phyloP scores from a whole-genome alignment of 768 basidiomycete genomes.

The Tulasnella sp. region DNA sequence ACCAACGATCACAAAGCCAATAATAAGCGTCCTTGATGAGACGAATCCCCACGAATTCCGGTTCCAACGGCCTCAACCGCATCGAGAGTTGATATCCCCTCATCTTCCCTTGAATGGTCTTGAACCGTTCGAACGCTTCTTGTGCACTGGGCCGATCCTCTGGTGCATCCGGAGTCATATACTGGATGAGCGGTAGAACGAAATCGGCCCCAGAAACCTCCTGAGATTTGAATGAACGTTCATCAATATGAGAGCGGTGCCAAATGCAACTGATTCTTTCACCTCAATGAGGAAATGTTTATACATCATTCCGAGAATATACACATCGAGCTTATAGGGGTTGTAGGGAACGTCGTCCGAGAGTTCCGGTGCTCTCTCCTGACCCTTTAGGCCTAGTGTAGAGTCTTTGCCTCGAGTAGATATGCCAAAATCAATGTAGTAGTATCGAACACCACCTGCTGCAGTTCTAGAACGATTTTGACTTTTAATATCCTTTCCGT shows the following conservation, averaged over 20 bases:
- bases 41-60: too few species aligned
- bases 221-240: too few species aligned
- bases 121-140: not conserved
- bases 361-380: constrained; percentile 7
- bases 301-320: constrained; percentile 8
- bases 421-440: constrained; percentile 13
- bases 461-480: constrained; percentile 1
- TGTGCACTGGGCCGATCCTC: not conserved
- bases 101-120: not conserved
- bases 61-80: not conserved
- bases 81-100: not conserved
- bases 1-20: not conserved
- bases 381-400: not conserved
- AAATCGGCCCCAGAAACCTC: not conserved
- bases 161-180: not conserved
- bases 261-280: not conserved
- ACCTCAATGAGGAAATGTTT: constrained; percentile 2
- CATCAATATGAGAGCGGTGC: not conserved
- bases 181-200: not conserved
- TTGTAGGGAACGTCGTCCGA: constrained; percentile 8
- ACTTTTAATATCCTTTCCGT: not conserved
- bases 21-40: not conserved
- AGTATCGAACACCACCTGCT: constrained; percentile 7
- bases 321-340: constrained; percentile 11
- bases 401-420: not conserved